A percentile compares a stretch with the other conserved stretches of the same genome.
Evolutionary conservation across 176 grass and related monocot species (phyloP).

Genomic region (Eremochloa ophiuroides): DNA sequence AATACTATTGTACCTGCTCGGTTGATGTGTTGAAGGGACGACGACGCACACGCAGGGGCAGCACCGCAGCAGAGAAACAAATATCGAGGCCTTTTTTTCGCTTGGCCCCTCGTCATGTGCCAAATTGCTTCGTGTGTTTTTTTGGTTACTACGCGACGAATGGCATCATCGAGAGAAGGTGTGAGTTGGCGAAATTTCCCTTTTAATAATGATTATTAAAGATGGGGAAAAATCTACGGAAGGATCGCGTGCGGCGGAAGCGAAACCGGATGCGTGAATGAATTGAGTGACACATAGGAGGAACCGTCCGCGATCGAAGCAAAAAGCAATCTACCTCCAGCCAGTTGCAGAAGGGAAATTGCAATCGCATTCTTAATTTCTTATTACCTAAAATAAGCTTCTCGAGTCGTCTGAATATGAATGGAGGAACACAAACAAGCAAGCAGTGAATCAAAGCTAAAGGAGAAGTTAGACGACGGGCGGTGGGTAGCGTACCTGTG

Average conservation of each 20-base stretch:
- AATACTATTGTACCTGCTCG: too few species aligned
- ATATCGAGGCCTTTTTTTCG: constrained; percentile 2
- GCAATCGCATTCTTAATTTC: background rate
- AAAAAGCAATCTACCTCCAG: too few species aligned
- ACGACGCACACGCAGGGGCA: background rate
- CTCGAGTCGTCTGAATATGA: background rate
- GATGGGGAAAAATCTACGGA: background rate
- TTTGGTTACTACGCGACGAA: background rate
- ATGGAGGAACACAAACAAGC: background rate
- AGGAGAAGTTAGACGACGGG: too few species aligned
- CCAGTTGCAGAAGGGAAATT: background rate
- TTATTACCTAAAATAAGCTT: too few species aligned
- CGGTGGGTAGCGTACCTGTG: constrained; percentile 32
- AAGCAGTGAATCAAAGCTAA: too few species aligned
- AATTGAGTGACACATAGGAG: background rate
- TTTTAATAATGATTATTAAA: background rate
- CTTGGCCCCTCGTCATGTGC: background rate
- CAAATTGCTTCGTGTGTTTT: constrained; percentile 13
- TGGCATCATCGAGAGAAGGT: background rate
- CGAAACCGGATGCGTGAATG: background rate
- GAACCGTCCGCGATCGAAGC: background rate
- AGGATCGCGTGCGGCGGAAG: background rate
- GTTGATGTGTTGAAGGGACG: background rate
- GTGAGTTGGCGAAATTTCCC: background rate
- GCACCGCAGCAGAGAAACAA: background rate